phyloP scores from a whole-genome alignment of 192 early-diverging fungal genomes.

The Rhizophagus clarus region DNA sequence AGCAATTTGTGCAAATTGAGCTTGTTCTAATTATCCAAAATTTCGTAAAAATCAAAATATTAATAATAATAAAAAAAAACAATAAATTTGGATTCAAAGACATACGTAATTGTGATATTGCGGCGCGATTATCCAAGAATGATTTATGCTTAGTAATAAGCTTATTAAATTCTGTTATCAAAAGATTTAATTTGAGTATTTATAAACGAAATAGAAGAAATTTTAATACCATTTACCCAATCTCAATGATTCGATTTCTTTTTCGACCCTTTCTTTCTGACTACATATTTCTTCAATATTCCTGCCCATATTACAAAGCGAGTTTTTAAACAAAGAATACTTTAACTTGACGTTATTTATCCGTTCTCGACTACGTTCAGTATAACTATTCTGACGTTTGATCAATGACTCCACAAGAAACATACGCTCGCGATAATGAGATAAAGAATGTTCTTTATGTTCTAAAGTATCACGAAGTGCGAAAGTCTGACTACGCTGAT shows the following conservation, averaged over 20 bases:
- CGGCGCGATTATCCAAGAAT: background rate
- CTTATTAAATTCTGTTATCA: constrained; percentile 12
- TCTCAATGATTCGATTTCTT: constrained; percentile 11
- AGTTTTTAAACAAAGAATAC: constrained; percentile 11
- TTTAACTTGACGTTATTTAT: constrained; percentile 23
- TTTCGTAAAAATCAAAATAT: background rate
- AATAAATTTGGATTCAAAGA: constrained; percentile 5
- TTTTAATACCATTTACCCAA: background rate
- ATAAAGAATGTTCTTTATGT: background rate
- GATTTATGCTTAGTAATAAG: background rate
- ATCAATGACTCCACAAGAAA: constrained; percentile 1
- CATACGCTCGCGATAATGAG: constrained; percentile 21
- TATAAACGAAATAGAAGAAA: background rate
- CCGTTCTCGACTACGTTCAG: constrained; percentile 13
- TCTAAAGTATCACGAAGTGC: background rate
- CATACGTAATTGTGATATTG: constrained; percentile 6
- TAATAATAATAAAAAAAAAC: background rate
- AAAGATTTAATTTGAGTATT: background rate
- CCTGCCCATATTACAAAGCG: constrained; percentile 10
- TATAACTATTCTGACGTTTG: background rate
- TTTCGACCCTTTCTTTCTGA: constrained; percentile 23
- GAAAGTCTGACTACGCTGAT: background rate
- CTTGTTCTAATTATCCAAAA: background rate
- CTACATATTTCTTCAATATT: background rate
- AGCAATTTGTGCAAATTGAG: background rate